Evolutionary conservation across 495 filamentous ascomycete genomes (phyloP).

Genomic region (Xylaria grammica): DNA sequence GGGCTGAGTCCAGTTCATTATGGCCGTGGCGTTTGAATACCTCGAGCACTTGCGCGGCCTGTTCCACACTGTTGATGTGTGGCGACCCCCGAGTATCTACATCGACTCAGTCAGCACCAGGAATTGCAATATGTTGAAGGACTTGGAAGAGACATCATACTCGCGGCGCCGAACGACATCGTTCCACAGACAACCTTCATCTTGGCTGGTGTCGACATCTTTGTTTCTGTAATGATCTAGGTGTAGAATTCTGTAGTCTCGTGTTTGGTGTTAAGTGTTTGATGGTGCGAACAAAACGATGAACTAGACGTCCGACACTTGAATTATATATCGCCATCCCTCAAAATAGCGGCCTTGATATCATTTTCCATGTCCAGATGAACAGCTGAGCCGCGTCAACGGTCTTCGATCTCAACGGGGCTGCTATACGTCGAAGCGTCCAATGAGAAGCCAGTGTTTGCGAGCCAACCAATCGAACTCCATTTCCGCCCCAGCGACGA

Average conservation of each 20-base stretch:
- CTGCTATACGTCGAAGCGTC: neutral
- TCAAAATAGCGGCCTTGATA: neutral
- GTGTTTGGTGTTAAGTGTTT: neutral
- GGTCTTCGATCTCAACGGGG: neutral
- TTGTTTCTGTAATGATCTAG: neutral
- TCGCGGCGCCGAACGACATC: conserved; percentile 30
- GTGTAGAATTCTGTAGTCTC: neutral
- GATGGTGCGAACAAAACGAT: too few species aligned
- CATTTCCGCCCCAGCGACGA: neutral
- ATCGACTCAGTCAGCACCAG: neutral
- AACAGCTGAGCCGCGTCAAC: neutral
- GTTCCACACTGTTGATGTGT: conserved; percentile 32
- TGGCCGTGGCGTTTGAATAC: conserved; percentile 60
- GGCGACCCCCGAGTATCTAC: conserved; percentile 25
- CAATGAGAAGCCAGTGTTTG: conserved; percentile 10
- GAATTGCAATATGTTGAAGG: neutral
- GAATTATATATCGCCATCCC: neutral
- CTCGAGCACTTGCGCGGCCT: conserved; percentile 46
- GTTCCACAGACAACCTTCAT: conserved; percentile 27
- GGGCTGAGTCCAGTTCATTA: conserved; percentile 64
- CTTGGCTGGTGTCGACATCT: conserved; percentile 7
- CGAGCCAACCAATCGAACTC: conserved; percentile 2
- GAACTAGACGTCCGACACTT: neutral
- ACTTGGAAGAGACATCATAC: neutral
- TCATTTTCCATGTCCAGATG: neutral